Evolutionary conservation across 257 asterid species (phyloP).

Genomic region (Solanum ahanhuiri): DNA sequence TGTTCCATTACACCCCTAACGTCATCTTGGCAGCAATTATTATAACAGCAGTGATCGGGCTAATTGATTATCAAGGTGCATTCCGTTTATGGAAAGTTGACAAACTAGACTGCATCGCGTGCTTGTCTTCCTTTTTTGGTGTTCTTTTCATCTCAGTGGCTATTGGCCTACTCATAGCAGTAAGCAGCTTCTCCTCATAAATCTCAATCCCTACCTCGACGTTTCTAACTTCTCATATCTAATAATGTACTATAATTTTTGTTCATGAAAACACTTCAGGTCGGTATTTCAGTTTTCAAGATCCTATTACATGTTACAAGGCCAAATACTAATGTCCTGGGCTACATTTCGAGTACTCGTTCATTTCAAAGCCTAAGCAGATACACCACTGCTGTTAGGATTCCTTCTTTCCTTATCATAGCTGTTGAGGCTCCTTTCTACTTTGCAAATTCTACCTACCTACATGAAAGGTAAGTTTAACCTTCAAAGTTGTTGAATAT

Average conservation of each 20-base stretch:
- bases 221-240: not conserved
- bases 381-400: conserved; percentile 55
- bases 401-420: conserved; percentile 57
- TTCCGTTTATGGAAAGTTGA: conserved; percentile 75
- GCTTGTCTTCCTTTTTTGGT: conserved; percentile 74
- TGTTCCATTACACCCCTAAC: conserved; percentile 79
- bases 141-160: conserved; percentile 96
- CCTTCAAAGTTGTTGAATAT: not conserved
- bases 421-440: conserved; percentile 80
- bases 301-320: conserved; percentile 75
- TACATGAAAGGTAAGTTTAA: conserved; percentile 68
- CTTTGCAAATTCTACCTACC: conserved; percentile 76
- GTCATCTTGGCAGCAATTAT: conserved; percentile 81
- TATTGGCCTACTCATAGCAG: conserved; percentile 87
- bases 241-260: not conserved
- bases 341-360: conserved; percentile 73
- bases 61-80: conserved; percentile 80
- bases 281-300: conserved; percentile 88
- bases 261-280: conserved; percentile 22
- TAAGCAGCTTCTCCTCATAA: conserved; percentile 29
- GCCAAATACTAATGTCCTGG: conserved; percentile 62
- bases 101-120: conserved; percentile 80
- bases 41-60: conserved; percentile 84
- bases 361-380: conserved; percentile 51
- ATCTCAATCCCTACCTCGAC: not conserved